Evolutionary conservation across 192 early-diverging fungal genomes (phyloP), one percentile per base, ranked within the genome.

Genomic region (Coemansia sp.): DNA sequence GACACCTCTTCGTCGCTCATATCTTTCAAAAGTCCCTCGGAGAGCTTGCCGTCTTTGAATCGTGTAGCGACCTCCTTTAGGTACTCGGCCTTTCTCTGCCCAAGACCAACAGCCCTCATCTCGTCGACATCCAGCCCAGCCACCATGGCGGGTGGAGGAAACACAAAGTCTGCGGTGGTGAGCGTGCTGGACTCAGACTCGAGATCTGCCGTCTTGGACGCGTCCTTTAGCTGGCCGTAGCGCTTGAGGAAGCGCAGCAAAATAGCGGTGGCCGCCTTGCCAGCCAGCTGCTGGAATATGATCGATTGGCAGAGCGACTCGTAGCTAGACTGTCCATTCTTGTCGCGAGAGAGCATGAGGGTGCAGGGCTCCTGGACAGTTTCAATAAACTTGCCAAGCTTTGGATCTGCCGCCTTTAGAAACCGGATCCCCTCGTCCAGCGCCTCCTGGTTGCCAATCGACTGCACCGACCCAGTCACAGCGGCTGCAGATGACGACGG

Each of bases 281-380:
- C 87, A 11, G 72, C 67, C 18, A 89, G 69, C 69, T 89, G 87
- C 60, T 89, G 87, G 50, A 80, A 87, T 29, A 89, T 69, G 32
- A 89, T 83, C 3, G 83, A 64, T 40, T 78, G 52, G 26, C 43
- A 38, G 14, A 80, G 26, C 18, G 68, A 58, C 0, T 69, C 35
- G 39, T 67, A 64, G 54, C 73, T 68, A 0, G 58, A 57, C n/a
- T 72, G 46, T 15, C 45, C 42, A 10, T 58, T 22, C 4, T 46
- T 44, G 40, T 66, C 59, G 8, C 72, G 49, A 19, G 55, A 18
- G 39, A 68, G 60, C 22, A 48, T 33, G 38, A 75, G 44, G 1
- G 41, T 30, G 36, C 72, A 75, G n/a, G 25, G 13, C 34, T 67
- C 57, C 1, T 32, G 35, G 3, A 60, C 58, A 6, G 40, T 55